Base-by-base conservation (phyloP, 306 rosid species). In the Casuarina cunninghamiana region DNA sequence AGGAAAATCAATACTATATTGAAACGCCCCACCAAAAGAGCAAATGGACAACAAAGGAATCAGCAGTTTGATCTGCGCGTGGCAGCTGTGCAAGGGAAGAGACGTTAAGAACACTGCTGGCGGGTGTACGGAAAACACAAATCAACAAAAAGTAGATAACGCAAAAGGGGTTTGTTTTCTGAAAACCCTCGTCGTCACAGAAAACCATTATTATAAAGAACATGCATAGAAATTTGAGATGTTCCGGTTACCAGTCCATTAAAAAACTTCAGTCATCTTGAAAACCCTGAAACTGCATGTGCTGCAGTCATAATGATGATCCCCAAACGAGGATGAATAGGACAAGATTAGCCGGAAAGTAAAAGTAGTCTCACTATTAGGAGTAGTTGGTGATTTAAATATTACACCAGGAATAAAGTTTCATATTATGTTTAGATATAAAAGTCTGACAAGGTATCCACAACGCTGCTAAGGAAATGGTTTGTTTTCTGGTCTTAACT, bases 351-450 rank as follows among this genome's bases (percentile, higher is more conserved):
- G 48, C 17, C 35, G 4, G 2, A 51, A 76, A 39, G 37, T 3
- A 19, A 66, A 19, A 49, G 65, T 41, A 6, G 35, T 21, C 62
- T 41, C 42, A 2, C 66, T 66, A 12, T 66, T 38, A 51, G 41
- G 0, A 5, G 17, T 7, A 42, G 0, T 2, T 16, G 41, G 13
- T 51, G n/a, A 58, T 54, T 21, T 49, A 19, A 8, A 8, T 63
- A 1, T 50, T 73, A 50, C 39, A 73, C 53, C 53, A 54, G 41
- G 65, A 70, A 65, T 16, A 12, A 65, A 65, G 17, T 65, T 65
- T 65, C 26, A 15, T 5, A 65, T 38, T 7, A 15, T 13, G 13
- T 38, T 26, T 26, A 26, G 32, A 35, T 39, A 39, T 65, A 5
- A 37, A 39, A 39, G 44, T 45, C 19, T 35, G 68, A 11, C 43